Conservation (phyloP, 495 filamentous ascomycete genomes). For the Penicillium nucicola region DNA sequence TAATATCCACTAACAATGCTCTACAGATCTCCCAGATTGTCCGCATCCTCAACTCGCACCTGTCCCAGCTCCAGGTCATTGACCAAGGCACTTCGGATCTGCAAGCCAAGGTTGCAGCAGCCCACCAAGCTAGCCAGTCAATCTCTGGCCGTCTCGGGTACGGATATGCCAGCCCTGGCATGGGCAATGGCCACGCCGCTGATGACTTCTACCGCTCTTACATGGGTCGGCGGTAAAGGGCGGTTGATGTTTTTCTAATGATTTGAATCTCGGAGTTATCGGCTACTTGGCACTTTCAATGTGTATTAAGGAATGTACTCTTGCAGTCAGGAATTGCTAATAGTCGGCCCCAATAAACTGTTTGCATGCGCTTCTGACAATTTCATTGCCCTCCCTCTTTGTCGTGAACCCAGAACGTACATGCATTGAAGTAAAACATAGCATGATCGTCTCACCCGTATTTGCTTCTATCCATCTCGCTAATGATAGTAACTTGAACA, state of each 20-base stretch:
- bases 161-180: slow-evolving; percentile 52
- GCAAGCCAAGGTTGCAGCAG: slow-evolving; percentile 70
- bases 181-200: slow-evolving; percentile 57
- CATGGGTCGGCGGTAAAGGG: slow-evolving; percentile 56
- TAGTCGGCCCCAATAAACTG: slow-evolving; percentile 9
- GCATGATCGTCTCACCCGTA: neutral
- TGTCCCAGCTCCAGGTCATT: slow-evolving; percentile 85
- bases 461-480: neutral
- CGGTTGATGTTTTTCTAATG: slow-evolving; percentile 14
- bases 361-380: slow-evolving; percentile 3
- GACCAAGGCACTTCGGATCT: slow-evolving; percentile 79
- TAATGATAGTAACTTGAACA: neutral
- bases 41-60: slow-evolving; percentile 86
- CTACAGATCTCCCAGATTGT: slow-evolving; percentile 86
- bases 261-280: slow-evolving; percentile 11
- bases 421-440: no score
- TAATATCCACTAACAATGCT: slow-evolving; percentile 3
- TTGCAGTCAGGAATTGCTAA: slow-evolving; percentile 8
- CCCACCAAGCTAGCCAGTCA: slow-evolving; percentile 70
- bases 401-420: neutral
- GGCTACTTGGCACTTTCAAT: slow-evolving; percentile 8
- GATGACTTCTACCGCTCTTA: slow-evolving; percentile 83
- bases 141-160: slow-evolving; percentile 65
- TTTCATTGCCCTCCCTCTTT: no score
- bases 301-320: slow-evolving; percentile 12